These are phyloP conservation scores for Xylaria cubensis DNA, from an alignment of 495 filamentous ascomycete genomes.

Conservation along the genomic window DNA sequence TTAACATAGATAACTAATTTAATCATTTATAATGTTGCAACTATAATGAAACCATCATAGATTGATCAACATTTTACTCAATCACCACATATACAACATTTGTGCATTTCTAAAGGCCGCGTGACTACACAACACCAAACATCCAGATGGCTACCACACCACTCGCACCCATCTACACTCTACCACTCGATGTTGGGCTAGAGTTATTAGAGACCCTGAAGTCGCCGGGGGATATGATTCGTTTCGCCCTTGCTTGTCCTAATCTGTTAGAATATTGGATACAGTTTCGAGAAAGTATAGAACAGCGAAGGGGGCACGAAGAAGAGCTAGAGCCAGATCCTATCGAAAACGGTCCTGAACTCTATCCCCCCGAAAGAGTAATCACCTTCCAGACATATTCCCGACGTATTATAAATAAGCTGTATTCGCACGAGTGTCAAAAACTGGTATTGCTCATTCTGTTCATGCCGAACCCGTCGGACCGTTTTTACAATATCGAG, in stretches of 20 bases:
- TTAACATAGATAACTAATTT: neutral
- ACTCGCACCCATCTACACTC: neutral
- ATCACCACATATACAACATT: neutral
- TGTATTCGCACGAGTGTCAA: neutral
- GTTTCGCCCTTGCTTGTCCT: neutral
- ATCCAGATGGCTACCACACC: neutral
- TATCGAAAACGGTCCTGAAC: neutral
- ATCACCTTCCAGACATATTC: neutral
- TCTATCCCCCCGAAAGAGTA: neutral
- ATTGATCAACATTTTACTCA: neutral
- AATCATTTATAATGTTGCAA: neutral
- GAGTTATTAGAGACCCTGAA: neutral
- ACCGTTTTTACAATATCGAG: neutral
- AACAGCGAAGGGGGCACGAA: neutral
- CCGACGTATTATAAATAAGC: neutral
- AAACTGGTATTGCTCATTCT: neutral
- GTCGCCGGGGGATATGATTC: neutral
- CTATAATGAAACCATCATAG: neutral
- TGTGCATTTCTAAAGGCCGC: neutral
- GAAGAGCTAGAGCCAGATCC: neutral
- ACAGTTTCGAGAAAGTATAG: neutral
- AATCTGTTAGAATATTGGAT: neutral
- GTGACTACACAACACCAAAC: neutral
- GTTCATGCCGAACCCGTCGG: constrained; percentile 2
- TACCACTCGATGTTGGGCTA: neutral